phyloP scores from a whole-genome alignment of 169 alveolate species.

The Plasmodium chabaudi region DNA sequence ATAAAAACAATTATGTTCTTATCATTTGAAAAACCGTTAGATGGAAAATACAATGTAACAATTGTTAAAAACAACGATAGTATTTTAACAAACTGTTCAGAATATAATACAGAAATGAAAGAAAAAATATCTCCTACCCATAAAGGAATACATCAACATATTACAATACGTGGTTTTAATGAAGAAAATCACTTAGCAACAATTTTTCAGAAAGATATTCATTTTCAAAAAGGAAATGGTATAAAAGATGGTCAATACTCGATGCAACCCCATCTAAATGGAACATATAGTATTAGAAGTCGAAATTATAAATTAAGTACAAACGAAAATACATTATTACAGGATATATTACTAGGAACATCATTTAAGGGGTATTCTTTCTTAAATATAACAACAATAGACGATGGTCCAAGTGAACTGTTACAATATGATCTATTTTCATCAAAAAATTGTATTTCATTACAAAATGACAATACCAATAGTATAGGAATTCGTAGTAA shows the following conservation, averaged over 20 bases:
- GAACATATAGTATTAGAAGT: not conserved
- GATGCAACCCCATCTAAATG: not conserved
- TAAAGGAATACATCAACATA: not conserved
- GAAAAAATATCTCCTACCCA: not conserved
- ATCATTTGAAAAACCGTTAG: not conserved
- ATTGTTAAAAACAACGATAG: not conserved
- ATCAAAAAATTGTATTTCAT: too few species aligned
- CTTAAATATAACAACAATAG: too few species aligned
- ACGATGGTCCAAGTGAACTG: too few species aligned
- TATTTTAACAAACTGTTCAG: not conserved
- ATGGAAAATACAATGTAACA: constrained; percentile 15
- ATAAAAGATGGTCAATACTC: not conserved
- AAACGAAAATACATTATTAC: too few species aligned
- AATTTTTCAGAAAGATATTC: not conserved
- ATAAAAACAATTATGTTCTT: constrained; percentile 10
- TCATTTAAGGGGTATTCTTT: too few species aligned
- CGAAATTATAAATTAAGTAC: too few species aligned
- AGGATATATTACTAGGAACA: too few species aligned
- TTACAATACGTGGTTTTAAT: not conserved
- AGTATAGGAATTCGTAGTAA: too few species aligned
- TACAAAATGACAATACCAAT: too few species aligned
- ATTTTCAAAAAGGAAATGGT: not conserved
- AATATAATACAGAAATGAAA: not conserved
- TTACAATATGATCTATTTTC: too few species aligned
- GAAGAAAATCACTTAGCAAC: not conserved